Percentiles rank a stretch among this genome's conserved stretches.
Conservation (phyloP, 371 early-diverging fungal species). For the Batkoa obscura region DNA sequence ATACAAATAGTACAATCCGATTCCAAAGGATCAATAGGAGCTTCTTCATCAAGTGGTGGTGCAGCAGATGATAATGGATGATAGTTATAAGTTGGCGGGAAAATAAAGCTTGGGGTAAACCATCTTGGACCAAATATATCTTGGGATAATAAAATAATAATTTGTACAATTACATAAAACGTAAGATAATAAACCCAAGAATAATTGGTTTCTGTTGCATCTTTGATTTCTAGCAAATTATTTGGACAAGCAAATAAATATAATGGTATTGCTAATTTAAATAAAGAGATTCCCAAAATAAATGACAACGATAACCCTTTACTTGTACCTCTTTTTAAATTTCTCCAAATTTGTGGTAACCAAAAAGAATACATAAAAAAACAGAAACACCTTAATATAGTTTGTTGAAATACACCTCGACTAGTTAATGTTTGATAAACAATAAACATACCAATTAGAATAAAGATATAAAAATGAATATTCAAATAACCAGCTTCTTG, state of each 20-base stretch:
- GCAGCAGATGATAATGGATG: background rate
- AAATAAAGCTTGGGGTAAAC: background rate
- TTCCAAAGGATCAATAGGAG: background rate
- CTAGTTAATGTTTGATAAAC: background rate
- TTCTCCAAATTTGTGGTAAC: slow-evolving; percentile 3
- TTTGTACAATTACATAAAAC: background rate
- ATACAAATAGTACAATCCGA: slow-evolving; percentile 6
- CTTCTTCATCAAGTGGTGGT: background rate
- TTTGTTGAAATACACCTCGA: background rate
- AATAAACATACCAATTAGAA: background rate
- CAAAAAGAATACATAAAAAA: background rate
- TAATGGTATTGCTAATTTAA: background rate
- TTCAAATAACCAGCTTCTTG: background rate
- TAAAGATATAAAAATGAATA: background rate
- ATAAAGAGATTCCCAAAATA: background rate
- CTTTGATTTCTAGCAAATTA: background rate
- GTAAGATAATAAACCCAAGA: slow-evolving; percentile 1
- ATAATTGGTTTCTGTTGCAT: background rate
- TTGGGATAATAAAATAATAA: background rate
- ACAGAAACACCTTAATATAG: background rate
- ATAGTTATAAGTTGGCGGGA: slow-evolving; percentile 1
- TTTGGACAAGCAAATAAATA: slow-evolving; percentile 1
- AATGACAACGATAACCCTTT: background rate
- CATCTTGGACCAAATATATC: slow-evolving; percentile 1
- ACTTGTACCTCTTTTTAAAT: background rate